Percentiles rank a stretch among this genome's conserved stretches.
Conservation (phyloP, 768 basidiomycete species). For the Mycena venus region DNA sequence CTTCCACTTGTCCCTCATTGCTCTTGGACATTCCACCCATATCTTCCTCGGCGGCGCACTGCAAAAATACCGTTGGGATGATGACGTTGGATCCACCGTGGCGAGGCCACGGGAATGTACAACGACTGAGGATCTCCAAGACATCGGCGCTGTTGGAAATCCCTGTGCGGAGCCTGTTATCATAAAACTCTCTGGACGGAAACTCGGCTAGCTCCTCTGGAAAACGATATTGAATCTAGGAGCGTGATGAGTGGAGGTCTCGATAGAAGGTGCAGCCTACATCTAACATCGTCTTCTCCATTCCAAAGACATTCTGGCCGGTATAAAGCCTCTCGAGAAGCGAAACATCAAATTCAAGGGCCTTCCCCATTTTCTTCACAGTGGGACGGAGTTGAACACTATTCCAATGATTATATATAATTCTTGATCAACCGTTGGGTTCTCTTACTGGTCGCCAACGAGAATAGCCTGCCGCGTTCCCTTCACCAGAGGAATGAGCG, state of each 20-base stretch:
- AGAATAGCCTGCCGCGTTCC: conserved; percentile 69
- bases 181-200: conserved; percentile 75
- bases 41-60: conserved; percentile 70
- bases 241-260: not conserved
- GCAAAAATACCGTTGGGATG: conserved; percentile 70
- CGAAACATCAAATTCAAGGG: conserved; percentile 70
- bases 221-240: conserved; percentile 74
- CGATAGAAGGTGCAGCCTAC: conserved; percentile 40
- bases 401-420: not conserved
- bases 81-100: conserved; percentile 39
- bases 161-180: conserved; percentile 64
- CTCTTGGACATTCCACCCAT: conserved; percentile 71
- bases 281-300: conserved; percentile 74
- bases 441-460: conserved; percentile 77
- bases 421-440: not conserved
- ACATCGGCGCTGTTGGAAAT: conserved; percentile 52
- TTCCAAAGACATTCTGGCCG: conserved; percentile 45
- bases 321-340: conserved; percentile 73
- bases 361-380: conserved; percentile 70
- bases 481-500: conserved; percentile 77
- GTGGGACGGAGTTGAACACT: conserved; percentile 80
- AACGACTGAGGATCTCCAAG: conserved; percentile 51
- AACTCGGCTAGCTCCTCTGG: conserved; percentile 69
- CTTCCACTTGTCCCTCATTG: conserved; percentile 69
- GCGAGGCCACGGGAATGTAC: conserved; percentile 72